These are phyloP conservation scores for Discostella pseudostelligera DNA, from an alignment of 108 stramenopile genomes.

Conservation along the genomic window DNA sequence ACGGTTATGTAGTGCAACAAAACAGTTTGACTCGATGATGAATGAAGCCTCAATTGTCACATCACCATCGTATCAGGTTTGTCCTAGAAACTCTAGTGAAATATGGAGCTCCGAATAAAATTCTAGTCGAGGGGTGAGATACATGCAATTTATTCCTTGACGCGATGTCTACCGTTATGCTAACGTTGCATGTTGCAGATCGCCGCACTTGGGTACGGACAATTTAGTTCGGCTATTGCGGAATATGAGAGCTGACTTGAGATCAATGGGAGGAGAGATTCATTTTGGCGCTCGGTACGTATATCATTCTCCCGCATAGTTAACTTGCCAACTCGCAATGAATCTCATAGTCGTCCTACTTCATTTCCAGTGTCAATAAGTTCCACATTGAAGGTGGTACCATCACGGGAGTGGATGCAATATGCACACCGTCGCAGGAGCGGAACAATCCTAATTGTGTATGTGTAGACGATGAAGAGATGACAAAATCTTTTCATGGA, in stretches of 20 bases:
- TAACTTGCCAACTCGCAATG: not conserved
- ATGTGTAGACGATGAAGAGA: not conserved
- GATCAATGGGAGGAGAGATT: conserved; percentile 70
- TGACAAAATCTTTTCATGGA: conserved; percentile 27
- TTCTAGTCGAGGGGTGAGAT: conserved; percentile 76
- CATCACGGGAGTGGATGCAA: conserved; percentile 49
- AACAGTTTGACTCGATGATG: too few relatives aligned
- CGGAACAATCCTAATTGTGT: conserved; percentile 3
- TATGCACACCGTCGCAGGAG: conserved; percentile 24
- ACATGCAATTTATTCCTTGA: not conserved
- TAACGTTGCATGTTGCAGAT: not conserved
- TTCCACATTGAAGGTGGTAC: conserved; percentile 52
- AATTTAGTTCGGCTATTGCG: conserved; percentile 84
- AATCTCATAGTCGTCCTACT: not conserved
- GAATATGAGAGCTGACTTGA: conserved; percentile 70
- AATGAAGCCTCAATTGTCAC: too few relatives aligned
- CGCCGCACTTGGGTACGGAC: conserved; percentile 94
- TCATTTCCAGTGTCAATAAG: conserved; percentile 42
- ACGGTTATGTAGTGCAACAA: too few relatives aligned
- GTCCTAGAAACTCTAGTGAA: conserved; percentile 84
- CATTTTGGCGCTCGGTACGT: conserved; percentile 71
- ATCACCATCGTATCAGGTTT: conserved; percentile 48
- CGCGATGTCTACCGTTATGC: not conserved
- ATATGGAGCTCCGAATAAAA: conserved; percentile 84
- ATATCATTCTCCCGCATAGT: not conserved